Evolutionary conservation across 108 stramenopile genomes (phyloP).

Genomic region (Skeletonema costatum): DNA sequence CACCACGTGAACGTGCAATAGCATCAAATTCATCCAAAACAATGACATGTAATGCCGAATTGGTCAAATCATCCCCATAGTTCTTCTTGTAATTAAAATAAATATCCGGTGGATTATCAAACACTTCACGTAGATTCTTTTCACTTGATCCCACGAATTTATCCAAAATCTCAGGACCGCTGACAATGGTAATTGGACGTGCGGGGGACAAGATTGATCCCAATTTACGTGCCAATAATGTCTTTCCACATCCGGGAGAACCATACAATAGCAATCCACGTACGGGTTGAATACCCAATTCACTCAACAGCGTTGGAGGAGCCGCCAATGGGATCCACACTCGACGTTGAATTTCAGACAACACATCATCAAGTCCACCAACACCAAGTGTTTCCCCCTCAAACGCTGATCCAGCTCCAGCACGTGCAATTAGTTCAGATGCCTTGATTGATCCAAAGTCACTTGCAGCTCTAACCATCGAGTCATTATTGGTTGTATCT

Average conservation of each 20-base stretch:
- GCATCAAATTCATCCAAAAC: conserved; percentile 97
- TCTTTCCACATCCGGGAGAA: conserved; percentile 82
- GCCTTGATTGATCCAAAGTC: conserved; percentile 50
- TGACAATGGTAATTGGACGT: conserved; percentile 83
- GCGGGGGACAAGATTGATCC: conserved; percentile 75
- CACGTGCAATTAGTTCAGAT: conserved; percentile 72
- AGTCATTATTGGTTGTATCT: background rate
- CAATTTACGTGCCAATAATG: conserved; percentile 70
- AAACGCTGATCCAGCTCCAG: conserved; percentile 75
- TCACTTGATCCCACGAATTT: conserved; percentile 90
- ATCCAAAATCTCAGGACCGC: conserved; percentile 88
- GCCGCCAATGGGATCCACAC: conserved; percentile 89
- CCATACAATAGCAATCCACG: conserved; percentile 83
- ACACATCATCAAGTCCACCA: conserved; percentile 86
- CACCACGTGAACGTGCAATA: conserved; percentile 82
- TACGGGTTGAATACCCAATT: conserved; percentile 83
- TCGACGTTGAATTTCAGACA: conserved; percentile 73
- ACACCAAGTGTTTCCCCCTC: conserved; percentile 71
- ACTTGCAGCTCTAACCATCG: background rate
- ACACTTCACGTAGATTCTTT: conserved; percentile 79
- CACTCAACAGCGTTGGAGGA: conserved; percentile 69
- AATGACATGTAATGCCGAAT: conserved; percentile 71
- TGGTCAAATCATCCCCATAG: conserved; percentile 59
- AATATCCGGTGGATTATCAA: conserved; percentile 82
- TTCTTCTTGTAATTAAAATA: conserved; percentile 67